Base-by-base conservation (phyloP, 202 grass and related monocot genomes). In the Zizania palustris region DNA sequence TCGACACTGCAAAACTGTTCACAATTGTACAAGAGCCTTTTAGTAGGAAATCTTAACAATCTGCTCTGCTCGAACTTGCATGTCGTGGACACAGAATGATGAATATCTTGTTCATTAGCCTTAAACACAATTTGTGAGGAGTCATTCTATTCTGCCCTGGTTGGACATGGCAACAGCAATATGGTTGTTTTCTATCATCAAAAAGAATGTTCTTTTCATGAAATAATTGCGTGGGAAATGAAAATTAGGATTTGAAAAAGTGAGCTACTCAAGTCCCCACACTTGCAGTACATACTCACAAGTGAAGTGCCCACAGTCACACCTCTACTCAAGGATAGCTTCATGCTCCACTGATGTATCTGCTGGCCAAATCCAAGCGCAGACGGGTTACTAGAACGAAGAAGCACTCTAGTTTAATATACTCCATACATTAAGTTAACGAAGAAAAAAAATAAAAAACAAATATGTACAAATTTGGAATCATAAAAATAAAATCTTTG, bases 221-320 rank as follows among this genome's bases (percentile, higher is more conserved):
- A n/a, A n/a, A n/a, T n/a, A n/a, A n/a, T n/a, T n/a, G n/a, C n/a
- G n/a, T n/a, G n/a, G n/a, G n/a, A n/a, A n/a, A n/a, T n/a, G n/a
- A n/a, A n/a, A n/a, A n/a, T n/a, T n/a, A n/a, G n/a, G n/a, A n/a
- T n/a, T n/a, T n/a, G n/a, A n/a, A n/a, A n/a, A n/a, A n/a, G n/a
- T n/a, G n/a, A n/a, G n/a, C 40, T 28, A 21, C 57, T 46, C 36
- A 78, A 65, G 15, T 65, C 74, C 5, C 82, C 74, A n/a, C 66
- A 84, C 46, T 84, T 84, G 38, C 82, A 84, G 46, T 72, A 84
- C 74, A 84, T 84, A 56, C 82, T 84, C 36, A 84, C 57, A 28
- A 84, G 65, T 1, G 82, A 78, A 3, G 82, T 78, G 14, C 82
- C 56, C 9, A 84, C 74, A 5, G 74, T 78, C 11, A 14, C 42